Base-by-base conservation (phyloP, 495 filamentous ascomycete species). In the Rostrohypoxylon terebratum region DNA sequence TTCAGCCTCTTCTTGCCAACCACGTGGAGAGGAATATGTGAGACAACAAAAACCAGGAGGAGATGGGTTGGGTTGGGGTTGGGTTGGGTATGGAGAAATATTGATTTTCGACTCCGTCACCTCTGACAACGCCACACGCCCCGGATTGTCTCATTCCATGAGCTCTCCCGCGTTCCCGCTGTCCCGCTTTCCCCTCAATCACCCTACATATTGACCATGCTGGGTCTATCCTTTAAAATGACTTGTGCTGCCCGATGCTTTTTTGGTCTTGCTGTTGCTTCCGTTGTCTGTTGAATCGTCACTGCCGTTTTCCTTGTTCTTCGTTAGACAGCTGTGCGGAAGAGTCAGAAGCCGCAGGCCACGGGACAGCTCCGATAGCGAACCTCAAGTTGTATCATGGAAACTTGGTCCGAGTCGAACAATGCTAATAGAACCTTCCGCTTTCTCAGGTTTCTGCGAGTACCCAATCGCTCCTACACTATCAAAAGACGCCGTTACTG, bases 71-170 rank as follows among this genome's bases (percentile, higher is more conserved):
- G 50, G 48, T 53, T 28, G 21, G 48, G 21, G 69, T 72, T 44
- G 42, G 42, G 42, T 45, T 20, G 42, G 42, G 69, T 70, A 71
- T 69, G 63, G 57, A 69, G 61, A 68, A 51, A 51, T 65, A 61
- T 65, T 67, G 75, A 73, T 78, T 66, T 48, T 60, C 28, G 63
- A 40, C 33, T 28, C 45, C 60, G 65, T 77, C 74, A 72, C 74
- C 76, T 73, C 68, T 72, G 76, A 69, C 72, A 75, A 76, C 72
- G 60, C 65, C 69, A 74, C 48, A 69, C 67, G 60, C 59, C 69
- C 75, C 40, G 68, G 67, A 68, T 68, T 77, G 73, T 73, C 71
- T 73, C 76, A 73, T 78, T 79, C 76, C 74, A 71, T 60, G 60
- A 44, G 25, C 47, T 58, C 60, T 69, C 31, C 25, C 23, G 38